Base-by-base conservation (phyloP, 2,329 filamentous ascomycete genomes). In the Diaporthe sp. region DNA sequence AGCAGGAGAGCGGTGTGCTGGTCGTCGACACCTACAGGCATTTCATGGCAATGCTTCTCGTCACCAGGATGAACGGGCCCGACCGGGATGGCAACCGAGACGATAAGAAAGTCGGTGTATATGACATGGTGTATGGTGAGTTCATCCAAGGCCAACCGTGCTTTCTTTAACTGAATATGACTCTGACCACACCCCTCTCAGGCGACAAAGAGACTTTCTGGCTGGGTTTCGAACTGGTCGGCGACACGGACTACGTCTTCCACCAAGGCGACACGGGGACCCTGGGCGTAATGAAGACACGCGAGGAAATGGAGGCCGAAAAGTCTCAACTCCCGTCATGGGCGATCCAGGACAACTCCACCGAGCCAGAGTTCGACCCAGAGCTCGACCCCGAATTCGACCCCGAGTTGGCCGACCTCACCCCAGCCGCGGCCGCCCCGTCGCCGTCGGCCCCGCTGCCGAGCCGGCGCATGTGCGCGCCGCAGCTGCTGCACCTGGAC, bases 151-250 rank as follows among this genome's bases (percentile, higher is more conserved):
- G 3, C 9, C 31, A 31, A 9, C 13, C 5, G 31, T 31, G 2
- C 31, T 9, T 31, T 4, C 2, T 44, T 15, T 31, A 12, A 42
- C 19, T 4, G 6, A n/a, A 15, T 13, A 4, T 22, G 22, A 4
- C 46, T 22, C 49, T 55, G 65, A 69, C 49, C 10, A 0, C 31
- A 19, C 61, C 31, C 31, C 25, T 28, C 77, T 28, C 77, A 85
- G 85, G 86, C 59, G 86, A 88, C 79, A 88, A 88, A 76, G 86
- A 88, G 76, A 88, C 86, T 2, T 88, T 87, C 81, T 88, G 86
- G 86, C 82, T 88, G 4, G 84, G 85, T n/a, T 88, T 85, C 82
- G 84, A 87, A 74, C 82, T 88, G 19, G 84, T 83, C 25, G 86
- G 84, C 6, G 85, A 86, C 73, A 76, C 80, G 10, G 82, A 84